phyloP scores from a whole-genome alignment of 2,329 filamentous ascomycete genomes.

The Fusarium sp. region DNA sequence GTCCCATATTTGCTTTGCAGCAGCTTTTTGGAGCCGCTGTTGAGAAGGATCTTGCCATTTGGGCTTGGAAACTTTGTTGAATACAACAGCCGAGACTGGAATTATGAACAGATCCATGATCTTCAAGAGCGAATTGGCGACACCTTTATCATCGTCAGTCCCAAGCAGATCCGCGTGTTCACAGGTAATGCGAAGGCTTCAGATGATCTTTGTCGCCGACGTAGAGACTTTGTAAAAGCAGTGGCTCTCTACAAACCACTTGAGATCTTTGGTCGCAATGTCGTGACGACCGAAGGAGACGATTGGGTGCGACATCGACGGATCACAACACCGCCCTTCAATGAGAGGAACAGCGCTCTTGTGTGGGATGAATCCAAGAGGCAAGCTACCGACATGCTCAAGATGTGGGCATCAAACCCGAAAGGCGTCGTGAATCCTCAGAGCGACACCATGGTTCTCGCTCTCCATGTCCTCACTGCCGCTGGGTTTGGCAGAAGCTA shows the following conservation, averaged over 20 bases:
- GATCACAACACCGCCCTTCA: conserved; percentile 36
- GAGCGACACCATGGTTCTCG: conserved; percentile 30
- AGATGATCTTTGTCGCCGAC: conserved; percentile 29
- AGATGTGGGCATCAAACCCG: conserved; percentile 22
- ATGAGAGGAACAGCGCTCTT: conserved; percentile 32
- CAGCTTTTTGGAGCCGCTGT: conserved; percentile 20
- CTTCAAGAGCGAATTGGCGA: conserved; percentile 35
- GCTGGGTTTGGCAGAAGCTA: conserved; percentile 36
- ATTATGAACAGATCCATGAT: conserved; percentile 31
- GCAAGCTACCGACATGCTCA: conserved; percentile 31
- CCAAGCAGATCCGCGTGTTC: conserved; percentile 35
- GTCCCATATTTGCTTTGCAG: conserved; percentile 24
- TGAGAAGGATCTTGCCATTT: conserved; percentile 18
- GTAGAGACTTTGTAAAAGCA: conserved; percentile 32
- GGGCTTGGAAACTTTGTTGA: conserved; percentile 30
- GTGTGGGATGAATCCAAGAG: conserved; percentile 32
- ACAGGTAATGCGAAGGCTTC: conserved; percentile 30
- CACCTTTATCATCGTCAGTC: conserved; percentile 35
- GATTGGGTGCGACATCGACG: conserved; percentile 31
- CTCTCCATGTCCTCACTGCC: conserved; percentile 34
- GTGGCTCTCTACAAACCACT: conserved; percentile 34
- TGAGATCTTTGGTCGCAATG: conserved; percentile 34
- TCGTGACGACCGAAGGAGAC: conserved; percentile 34
- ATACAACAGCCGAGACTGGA: conserved; percentile 39
- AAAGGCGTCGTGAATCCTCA: conserved; percentile 24